phyloP scores from a whole-genome alignment of 169 alveolate genomes.

The Cryptosporidium canis region DNA sequence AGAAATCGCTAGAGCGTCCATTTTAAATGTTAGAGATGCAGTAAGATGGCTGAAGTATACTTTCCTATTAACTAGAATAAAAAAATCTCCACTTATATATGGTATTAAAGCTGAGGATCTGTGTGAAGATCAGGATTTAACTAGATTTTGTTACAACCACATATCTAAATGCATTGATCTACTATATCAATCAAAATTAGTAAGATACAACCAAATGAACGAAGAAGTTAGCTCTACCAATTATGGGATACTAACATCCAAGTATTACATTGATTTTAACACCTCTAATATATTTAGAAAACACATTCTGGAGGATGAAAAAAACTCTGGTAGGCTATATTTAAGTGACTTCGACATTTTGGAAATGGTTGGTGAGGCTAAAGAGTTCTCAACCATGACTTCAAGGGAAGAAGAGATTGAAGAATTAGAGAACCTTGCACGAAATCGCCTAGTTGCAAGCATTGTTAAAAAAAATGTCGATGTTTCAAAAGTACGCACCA shows the following conservation, averaged over 20 bases:
- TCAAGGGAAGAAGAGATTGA: slow-evolving; percentile 87
- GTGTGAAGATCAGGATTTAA: slow-evolving; percentile 72
- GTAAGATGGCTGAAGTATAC: slow-evolving; percentile 97
- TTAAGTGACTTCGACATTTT: slow-evolving; percentile 76
- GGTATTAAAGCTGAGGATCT: slow-evolving; percentile 80
- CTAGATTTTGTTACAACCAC: slow-evolving; percentile 77
- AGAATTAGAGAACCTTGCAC: slow-evolving; percentile 79
- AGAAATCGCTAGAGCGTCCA: slow-evolving; percentile 93
- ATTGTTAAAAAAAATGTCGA: slow-evolving; percentile 73
- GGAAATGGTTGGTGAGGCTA: slow-evolving; percentile 80
- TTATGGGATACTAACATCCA: slow-evolving; percentile 89
- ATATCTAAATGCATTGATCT: slow-evolving; percentile 73
- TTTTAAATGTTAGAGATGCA: slow-evolving; percentile 94
- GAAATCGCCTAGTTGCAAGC: slow-evolving; percentile 73
- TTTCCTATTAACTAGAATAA: slow-evolving; percentile 85
- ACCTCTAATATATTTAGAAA: slow-evolving; percentile 81
- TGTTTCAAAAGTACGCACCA: slow-evolving; percentile 74
- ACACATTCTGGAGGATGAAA: slow-evolving; percentile 69
- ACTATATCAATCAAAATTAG: slow-evolving; percentile 75
- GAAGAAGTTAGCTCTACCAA: slow-evolving; percentile 85
- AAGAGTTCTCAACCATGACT: slow-evolving; percentile 86
- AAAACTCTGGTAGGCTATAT: slow-evolving; percentile 14
- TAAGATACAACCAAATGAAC: slow-evolving; percentile 80
- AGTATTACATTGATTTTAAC: slow-evolving; percentile 85
- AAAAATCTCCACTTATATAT: slow-evolving; percentile 82